Evolutionary conservation across 2,329 filamentous ascomycete genomes (phyloP).

Genomic region (Cladophialophora chaetospira): DNA sequence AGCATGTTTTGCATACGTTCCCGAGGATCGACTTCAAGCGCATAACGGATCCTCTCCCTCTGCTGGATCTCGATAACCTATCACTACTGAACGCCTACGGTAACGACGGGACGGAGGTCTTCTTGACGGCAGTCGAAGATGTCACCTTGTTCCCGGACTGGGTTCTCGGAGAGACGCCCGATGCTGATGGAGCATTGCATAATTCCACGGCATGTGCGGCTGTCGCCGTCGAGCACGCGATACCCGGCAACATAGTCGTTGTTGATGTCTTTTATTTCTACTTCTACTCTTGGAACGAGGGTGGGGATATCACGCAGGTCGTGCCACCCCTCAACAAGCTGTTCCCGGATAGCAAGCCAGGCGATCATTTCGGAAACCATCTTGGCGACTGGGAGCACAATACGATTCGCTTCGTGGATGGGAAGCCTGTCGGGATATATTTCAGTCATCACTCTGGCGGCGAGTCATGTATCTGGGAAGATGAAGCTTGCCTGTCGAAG

Average conservation of each 20-base stretch:
- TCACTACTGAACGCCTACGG: constrained; percentile 47
- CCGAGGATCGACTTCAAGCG: constrained; percentile 48
- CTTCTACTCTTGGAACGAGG: constrained; percentile 97
- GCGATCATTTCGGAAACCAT: constrained; percentile 84
- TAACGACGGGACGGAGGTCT: constrained; percentile 47
- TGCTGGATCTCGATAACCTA: constrained; percentile 50
- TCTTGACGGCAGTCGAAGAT: constrained; percentile 50
- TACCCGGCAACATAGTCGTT: constrained; percentile 43
- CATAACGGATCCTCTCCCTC: constrained; percentile 42
- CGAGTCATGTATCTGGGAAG: constrained; percentile 62
- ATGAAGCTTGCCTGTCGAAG: constrained; percentile 31
- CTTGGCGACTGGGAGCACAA: constrained; percentile 98
- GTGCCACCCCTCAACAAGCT: constrained; percentile 24
- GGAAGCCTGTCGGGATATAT: constrained; percentile 69
- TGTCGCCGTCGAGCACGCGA: constrained; percentile 57
- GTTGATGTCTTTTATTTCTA: constrained; percentile 99
- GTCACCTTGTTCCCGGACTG: constrained; percentile 43
- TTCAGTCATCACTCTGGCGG: constrained; percentile 65
- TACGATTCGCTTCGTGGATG: constrained; percentile 83
- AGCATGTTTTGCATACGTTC: constrained; percentile 50
- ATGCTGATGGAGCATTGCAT: constrained; percentile 53
- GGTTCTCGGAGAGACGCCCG: constrained; percentile 57
- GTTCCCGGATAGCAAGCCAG: constrained; percentile 48
- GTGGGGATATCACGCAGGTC: constrained; percentile 82
- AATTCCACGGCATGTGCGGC: constrained; percentile 55